Evolutionary conservation across 2,329 filamentous ascomycete species (phyloP).

Genomic region (Oidium heveae): DNA sequence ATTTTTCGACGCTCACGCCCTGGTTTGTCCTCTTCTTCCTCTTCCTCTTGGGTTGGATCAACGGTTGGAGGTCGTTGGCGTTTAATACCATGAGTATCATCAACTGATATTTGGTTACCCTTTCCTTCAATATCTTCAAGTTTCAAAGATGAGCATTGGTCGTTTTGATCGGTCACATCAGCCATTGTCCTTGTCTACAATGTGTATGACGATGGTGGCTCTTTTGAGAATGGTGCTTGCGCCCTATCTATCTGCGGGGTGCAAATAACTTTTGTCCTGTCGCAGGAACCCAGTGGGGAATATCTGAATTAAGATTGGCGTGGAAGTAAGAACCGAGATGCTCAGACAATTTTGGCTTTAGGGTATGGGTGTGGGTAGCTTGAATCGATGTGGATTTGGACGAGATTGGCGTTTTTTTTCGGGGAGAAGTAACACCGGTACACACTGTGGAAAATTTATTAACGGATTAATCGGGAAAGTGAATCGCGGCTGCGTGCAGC

Average conservation of each 20-base stretch:
- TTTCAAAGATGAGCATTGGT: conserved; percentile 48
- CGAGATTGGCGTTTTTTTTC: conserved; percentile 3
- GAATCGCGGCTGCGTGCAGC: conserved; percentile 2
- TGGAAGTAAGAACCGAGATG: conserved; percentile 10
- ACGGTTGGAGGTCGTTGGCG: conserved; percentile 57
- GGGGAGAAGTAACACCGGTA: conserved; percentile 5
- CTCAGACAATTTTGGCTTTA: conserved; percentile 2
- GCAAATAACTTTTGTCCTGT: conserved; percentile 10
- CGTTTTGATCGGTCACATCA: conserved; percentile 57
- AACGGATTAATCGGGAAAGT: conserved; percentile 14
- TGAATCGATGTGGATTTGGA: conserved; percentile 2
- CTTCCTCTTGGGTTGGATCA: conserved; percentile 61
- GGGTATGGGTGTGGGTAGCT: not conserved
- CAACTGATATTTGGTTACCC: conserved; percentile 29
- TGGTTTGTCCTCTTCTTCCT: conserved; percentile 93
- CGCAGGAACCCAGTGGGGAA: conserved; percentile 14
- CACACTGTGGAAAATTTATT: conserved; percentile 9
- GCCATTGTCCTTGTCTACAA: conserved; percentile 27
- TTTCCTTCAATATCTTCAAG: conserved; percentile 54
- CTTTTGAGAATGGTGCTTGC: conserved; percentile 14
- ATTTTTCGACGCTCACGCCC: conserved; percentile 97
- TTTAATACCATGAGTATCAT: conserved; percentile 66
- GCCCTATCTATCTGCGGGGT: conserved; percentile 15
- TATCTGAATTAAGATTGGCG: conserved; percentile 14
- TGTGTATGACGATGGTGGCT: conserved; percentile 15